phyloP scores from a whole-genome alignment of 2,329 filamentous ascomycete species.

The Fusarium coffeatum region DNA sequence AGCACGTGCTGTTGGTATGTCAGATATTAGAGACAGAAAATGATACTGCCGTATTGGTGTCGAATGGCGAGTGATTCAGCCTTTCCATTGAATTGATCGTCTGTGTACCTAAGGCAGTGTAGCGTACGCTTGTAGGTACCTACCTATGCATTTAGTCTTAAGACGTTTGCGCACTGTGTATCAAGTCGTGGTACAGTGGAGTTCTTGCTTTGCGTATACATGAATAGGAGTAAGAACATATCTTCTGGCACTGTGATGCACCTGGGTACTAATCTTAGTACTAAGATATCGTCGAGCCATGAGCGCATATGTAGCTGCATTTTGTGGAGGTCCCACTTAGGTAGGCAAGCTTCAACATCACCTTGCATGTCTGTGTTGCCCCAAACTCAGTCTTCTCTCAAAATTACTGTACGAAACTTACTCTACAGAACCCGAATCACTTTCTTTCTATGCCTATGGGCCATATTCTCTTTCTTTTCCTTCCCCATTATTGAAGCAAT shows the following conservation, averaged over 20 bases:
- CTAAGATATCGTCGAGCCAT: slow-evolving; percentile 6
- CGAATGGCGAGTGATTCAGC: background rate
- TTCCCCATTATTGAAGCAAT: slow-evolving; percentile 5
- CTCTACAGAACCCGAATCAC: background rate
- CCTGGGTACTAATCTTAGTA: background rate
- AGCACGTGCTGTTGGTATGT: background rate
- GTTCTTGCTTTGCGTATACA: background rate
- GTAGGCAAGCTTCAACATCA: slow-evolving; percentile 28
- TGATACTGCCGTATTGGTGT: background rate
- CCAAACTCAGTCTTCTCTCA: slow-evolving; percentile 8
- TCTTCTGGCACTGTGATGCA: background rate
- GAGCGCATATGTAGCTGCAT: slow-evolving; percentile 34
- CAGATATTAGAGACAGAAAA: background rate
- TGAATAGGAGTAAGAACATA: background rate
- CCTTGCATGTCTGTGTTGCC: slow-evolving; percentile 19
- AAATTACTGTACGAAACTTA: slow-evolving; percentile 2
- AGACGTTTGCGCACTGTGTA: fast-evolving
- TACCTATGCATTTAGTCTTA: background rate
- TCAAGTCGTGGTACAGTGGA: background rate
- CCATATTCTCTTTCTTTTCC: background rate
- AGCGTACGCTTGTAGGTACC: background rate
- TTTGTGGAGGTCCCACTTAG: slow-evolving; percentile 35
- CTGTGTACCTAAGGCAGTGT: background rate
- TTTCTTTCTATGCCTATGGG: background rate
- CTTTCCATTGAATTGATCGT: background rate